These are phyloP conservation scores for Batkoa obscura DNA, from an alignment of 371 early-diverging fungal genomes.

Conservation along the genomic window DNA sequence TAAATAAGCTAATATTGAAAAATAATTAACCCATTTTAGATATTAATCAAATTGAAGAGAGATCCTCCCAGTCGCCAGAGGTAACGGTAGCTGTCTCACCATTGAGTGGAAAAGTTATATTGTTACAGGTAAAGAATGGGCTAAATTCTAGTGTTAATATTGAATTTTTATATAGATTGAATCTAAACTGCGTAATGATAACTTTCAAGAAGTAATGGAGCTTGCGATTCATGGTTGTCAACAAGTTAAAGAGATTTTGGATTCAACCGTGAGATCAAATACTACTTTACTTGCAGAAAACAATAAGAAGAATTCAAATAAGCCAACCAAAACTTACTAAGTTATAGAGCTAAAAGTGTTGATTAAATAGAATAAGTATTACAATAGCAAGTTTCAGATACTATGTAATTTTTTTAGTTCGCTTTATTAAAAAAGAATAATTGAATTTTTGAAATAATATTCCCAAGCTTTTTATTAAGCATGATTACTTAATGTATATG, in stretches of 20 bases:
- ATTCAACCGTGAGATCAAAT: conserved; percentile 55
- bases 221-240: conserved; percentile 71
- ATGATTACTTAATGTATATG: too few species aligned
- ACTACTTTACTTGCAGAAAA: neutral
- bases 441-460: too few species aligned
- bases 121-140: conserved; percentile 26
- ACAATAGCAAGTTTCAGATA: too few species aligned
- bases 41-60: conserved; percentile 73
- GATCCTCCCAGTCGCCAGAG: conserved; percentile 58
- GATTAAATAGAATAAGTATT: too few species aligned
- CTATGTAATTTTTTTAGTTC: too few species aligned
- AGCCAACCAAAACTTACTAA: too few species aligned
- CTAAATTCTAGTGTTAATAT: neutral
- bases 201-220: conserved; percentile 51
- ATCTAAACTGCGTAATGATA: conserved; percentile 65
- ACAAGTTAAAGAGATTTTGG: conserved; percentile 54
- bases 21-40: conserved; percentile 21
- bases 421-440: too few species aligned
- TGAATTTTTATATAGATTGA: conserved; percentile 45
- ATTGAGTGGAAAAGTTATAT: conserved; percentile 56
- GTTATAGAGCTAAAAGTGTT: too few species aligned
- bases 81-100: conserved; percentile 79
- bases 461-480: too few species aligned
- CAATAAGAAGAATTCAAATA: too few species aligned
- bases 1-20: neutral